These are phyloP conservation scores for Hemileccinum impolitum DNA, from an alignment of 768 basidiomycete species.

Conservation along the genomic window DNA sequence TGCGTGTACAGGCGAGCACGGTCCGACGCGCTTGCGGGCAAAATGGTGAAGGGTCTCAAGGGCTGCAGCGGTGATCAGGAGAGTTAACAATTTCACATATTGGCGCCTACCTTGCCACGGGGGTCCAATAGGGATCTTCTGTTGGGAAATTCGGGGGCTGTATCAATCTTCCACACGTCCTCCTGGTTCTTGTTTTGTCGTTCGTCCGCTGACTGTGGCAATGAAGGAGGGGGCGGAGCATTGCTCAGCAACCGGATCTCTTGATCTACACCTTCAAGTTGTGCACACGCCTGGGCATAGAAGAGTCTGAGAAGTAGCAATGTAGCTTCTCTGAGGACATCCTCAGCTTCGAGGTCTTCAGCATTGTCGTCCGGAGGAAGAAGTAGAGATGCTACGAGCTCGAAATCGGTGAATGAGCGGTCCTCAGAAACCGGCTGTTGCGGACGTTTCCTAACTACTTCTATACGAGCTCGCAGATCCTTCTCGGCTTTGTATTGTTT, in stretches of 20 bases:
- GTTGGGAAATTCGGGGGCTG: slow-evolving; percentile 40
- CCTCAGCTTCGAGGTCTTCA: slow-evolving; percentile 58
- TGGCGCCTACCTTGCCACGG: slow-evolving; percentile 61
- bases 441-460: slow-evolving; percentile 56
- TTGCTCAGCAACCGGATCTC: slow-evolving; percentile 67
- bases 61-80: slow-evolving; percentile 47
- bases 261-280: slow-evolving; percentile 64
- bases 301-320: slow-evolving; percentile 71
- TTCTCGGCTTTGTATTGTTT: slow-evolving; percentile 87
- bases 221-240: slow-evolving; percentile 43
- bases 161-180: slow-evolving; percentile 74
- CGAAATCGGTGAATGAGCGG: slow-evolving; percentile 48
- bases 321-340: slow-evolving; percentile 61
- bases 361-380: slow-evolving; percentile 39
- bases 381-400: slow-evolving; percentile 63
- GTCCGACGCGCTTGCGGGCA: slow-evolving; percentile 67
- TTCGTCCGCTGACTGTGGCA: slow-evolving; percentile 33
- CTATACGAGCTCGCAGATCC: slow-evolving; percentile 65
- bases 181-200: slow-evolving; percentile 43
- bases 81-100: not conserved
- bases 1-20: slow-evolving; percentile 70
- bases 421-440: slow-evolving; percentile 36
- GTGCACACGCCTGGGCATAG: slow-evolving; percentile 65
- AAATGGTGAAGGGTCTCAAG: slow-evolving; percentile 87
- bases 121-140: slow-evolving; percentile 70